Evolutionary conservation across 768 basidiomycete species (phyloP).

Genomic region (Russula olivacea): DNA sequence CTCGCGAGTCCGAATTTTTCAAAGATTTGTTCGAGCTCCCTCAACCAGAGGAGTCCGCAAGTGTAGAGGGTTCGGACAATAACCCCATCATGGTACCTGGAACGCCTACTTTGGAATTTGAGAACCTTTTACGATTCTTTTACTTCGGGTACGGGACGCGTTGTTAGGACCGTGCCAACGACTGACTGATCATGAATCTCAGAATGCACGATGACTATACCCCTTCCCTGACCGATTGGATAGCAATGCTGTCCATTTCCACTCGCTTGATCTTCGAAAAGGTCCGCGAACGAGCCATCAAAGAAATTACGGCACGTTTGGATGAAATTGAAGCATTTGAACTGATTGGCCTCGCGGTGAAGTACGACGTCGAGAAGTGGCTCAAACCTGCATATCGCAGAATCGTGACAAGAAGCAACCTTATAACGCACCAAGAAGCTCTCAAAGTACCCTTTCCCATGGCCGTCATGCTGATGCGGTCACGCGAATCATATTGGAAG

Average conservation of each 20-base stretch:
- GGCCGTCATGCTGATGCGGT: slow-evolving; percentile 17
- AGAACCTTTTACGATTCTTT: slow-evolving; percentile 24
- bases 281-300: slow-evolving; percentile 21
- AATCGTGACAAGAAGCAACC: slow-evolving; percentile 4
- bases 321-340: slow-evolving; percentile 20
- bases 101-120: slow-evolving; percentile 21
- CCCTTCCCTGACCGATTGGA: slow-evolving; percentile 18
- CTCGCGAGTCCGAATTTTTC: slow-evolving; percentile 25
- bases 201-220: slow-evolving; percentile 21
- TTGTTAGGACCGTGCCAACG: neutral
- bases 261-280: slow-evolving; percentile 19
- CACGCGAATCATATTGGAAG: slow-evolving; percentile 15
- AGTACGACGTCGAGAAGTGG: slow-evolving; percentile 26
- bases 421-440: slow-evolving; percentile 9
- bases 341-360: slow-evolving; percentile 22
- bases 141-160: slow-evolving; percentile 21
- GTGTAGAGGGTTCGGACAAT: slow-evolving; percentile 24
- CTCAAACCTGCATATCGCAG: slow-evolving; percentile 20
- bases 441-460: slow-evolving; percentile 4
- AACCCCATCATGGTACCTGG: slow-evolving; percentile 23
- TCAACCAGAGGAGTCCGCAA: slow-evolving; percentile 18
- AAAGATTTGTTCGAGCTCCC: slow-evolving; percentile 18
- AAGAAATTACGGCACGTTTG: slow-evolving; percentile 15
- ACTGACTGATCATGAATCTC: neutral
- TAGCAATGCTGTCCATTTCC: slow-evolving; percentile 22